These are phyloP conservation scores for Leccinum subgranulosum DNA, from an alignment of 768 basidiomycete species.

Conservation along the genomic window DNA sequence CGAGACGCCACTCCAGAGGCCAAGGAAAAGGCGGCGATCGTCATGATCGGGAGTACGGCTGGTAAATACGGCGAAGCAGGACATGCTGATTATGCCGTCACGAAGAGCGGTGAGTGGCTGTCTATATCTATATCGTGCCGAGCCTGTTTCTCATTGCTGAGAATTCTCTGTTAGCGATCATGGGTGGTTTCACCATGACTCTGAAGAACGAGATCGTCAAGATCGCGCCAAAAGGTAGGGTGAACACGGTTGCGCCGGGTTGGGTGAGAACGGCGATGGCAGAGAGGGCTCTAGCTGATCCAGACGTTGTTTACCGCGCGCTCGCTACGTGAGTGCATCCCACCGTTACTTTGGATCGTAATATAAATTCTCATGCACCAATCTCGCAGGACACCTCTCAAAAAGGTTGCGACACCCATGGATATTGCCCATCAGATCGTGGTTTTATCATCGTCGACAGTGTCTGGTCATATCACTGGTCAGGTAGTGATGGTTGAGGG, in stretches of 20 bases:
- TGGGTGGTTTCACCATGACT: constrained; percentile 66
- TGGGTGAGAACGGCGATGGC: constrained; percentile 68
- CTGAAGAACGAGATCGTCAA: constrained; percentile 82
- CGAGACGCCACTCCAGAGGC: constrained; percentile 33
- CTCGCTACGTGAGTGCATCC: constrained; percentile 58
- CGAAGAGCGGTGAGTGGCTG: constrained; percentile 55
- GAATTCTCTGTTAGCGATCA: constrained; percentile 46
- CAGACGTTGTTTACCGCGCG: constrained; percentile 49
- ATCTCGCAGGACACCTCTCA: constrained; percentile 56
- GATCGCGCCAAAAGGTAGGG: constrained; percentile 67
- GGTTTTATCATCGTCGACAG: constrained; percentile 51
- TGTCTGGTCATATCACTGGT: constrained; percentile 72
- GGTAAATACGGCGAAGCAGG: constrained; percentile 72
- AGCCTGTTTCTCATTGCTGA: neutral
- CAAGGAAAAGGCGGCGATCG: constrained; percentile 56
- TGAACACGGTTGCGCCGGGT: constrained; percentile 68
- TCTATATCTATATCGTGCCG: neutral
- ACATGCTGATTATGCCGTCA: constrained; percentile 63
- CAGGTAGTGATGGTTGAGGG: constrained; percentile 70
- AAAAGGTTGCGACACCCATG: constrained; percentile 58
- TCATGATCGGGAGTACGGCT: constrained; percentile 68
- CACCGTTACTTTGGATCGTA: neutral
- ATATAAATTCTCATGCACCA: neutral
- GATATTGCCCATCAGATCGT: constrained; percentile 69
- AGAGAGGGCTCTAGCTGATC: constrained; percentile 53